Evolutionary conservation across 441 rosid species (phyloP).

Genomic region (Isatis lusitanica): DNA sequence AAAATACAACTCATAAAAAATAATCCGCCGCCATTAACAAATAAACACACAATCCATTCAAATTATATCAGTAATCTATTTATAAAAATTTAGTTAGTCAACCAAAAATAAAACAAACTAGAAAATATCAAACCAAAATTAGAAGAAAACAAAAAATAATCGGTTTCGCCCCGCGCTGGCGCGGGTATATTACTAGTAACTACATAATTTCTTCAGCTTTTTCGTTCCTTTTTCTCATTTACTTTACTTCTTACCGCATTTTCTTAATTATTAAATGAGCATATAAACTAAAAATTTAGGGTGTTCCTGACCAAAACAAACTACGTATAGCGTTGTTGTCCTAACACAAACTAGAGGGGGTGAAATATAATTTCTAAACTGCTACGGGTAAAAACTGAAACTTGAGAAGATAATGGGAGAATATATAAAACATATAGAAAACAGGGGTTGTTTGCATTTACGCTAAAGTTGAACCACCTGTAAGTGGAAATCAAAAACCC

Average conservation of each 20-base stretch:
- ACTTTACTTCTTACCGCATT: neutral
- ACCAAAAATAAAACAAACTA: too few species aligned
- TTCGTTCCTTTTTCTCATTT: neutral
- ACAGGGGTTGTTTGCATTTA: neutral
- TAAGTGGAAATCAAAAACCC: slow-evolving; percentile 27
- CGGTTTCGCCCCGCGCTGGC: too few species aligned
- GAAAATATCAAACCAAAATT: too few species aligned
- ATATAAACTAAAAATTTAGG: neutral
- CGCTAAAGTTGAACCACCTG: slow-evolving; percentile 5
- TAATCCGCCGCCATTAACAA: too few species aligned
- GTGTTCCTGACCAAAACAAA: neutral
- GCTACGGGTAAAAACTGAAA: neutral
- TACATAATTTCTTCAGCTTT: neutral
- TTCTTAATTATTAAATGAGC: neutral
- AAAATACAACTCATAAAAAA: too few species aligned
- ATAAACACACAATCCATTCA: too few species aligned
- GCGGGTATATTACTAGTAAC: too few species aligned
- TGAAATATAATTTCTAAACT: neutral
- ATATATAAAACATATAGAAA: neutral
- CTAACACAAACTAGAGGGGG: neutral
- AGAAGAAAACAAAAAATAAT: too few species aligned
- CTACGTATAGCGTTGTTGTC: neutral
- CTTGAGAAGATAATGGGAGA: neutral
- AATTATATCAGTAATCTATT: too few species aligned
- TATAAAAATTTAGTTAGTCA: too few species aligned